Percentiles rank a stretch among this genome's conserved stretches.
These are phyloP conservation scores for Luffa aegyptiaca DNA, from an alignment of 306 rosid genomes.

Conservation along the genomic window DNA sequence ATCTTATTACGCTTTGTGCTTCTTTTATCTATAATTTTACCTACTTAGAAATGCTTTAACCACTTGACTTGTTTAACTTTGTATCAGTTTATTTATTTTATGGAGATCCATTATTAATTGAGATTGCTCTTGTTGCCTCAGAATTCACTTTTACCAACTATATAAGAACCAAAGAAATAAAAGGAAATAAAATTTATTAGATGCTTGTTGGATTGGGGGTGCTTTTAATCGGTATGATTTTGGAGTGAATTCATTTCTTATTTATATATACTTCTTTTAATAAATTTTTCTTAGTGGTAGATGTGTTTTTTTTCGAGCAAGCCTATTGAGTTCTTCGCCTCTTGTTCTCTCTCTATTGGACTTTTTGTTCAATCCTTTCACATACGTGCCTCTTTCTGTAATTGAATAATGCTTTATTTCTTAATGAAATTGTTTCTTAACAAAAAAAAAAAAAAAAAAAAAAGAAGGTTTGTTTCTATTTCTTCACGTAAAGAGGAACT, in stretches of 20 bases:
- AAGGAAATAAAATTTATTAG: not conserved
- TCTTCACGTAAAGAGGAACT: not conserved
- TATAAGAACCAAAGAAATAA: not conserved
- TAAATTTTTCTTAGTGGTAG: not conserved
- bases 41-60: not conserved
- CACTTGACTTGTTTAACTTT: not conserved
- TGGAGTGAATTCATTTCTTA: not conserved
- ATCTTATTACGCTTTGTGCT: slow-evolving; percentile 7
- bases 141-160: slow-evolving; percentile 8
- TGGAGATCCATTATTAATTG: not conserved
- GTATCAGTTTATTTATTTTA: not conserved
- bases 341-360: not conserved
- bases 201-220: not conserved
- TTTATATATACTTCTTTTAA: not conserved
- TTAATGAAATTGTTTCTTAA: not conserved
- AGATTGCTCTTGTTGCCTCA: not conserved
- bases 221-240: not conserved
- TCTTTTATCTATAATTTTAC: slow-evolving; percentile 10
- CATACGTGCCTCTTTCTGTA: not conserved
- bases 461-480: not conserved
- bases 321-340: not conserved
- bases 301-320: not conserved
- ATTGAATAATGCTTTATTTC: not conserved
- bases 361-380: not conserved
- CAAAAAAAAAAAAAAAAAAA: not conserved